Conservation (phyloP, 208 protist species). For the Acanthamoeba culbertsoni region DNA sequence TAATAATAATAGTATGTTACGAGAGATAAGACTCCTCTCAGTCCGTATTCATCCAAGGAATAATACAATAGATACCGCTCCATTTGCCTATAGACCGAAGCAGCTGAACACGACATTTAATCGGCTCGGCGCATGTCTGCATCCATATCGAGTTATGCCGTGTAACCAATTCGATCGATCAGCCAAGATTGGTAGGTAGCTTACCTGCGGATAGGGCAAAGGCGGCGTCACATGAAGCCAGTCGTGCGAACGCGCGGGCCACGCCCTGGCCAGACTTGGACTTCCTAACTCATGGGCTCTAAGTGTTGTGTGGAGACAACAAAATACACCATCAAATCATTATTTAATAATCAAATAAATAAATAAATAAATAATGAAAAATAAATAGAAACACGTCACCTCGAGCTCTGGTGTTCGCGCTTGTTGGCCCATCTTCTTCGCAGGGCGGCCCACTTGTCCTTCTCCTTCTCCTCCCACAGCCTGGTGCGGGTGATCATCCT, state of each 20-base stretch:
- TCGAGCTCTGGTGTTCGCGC: neutral
- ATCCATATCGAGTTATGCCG: neutral
- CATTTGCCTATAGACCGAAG: constrained; percentile 16
- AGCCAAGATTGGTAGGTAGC: too few relatives aligned
- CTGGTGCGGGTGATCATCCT: neutral
- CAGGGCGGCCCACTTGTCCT: neutral
- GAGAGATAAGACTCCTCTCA: neutral
- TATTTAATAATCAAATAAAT: too few relatives aligned
- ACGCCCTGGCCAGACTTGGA: neutral
- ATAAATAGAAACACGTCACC: neutral
- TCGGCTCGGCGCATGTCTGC: neutral
- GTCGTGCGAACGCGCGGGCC: neutral
- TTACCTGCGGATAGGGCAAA: constrained; percentile 5
- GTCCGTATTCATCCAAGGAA: neutral
- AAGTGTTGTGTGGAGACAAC: too few relatives aligned
- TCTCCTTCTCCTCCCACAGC: constrained; percentile 35
- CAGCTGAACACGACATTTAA: neutral
- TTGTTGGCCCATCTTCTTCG: neutral
- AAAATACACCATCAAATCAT: too few relatives aligned
- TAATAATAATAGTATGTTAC: neutral
- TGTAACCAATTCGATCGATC: too few relatives aligned
- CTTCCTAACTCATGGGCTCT: neutral
- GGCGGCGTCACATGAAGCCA: neutral
- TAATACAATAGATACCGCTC: neutral
- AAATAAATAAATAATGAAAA: too few relatives aligned